A percentile compares a stretch with the other conserved stretches of the same genome.
phyloP scores from a whole-genome alignment of 2,329 filamentous ascomycete species.

The Rutstroemia sp. region DNA sequence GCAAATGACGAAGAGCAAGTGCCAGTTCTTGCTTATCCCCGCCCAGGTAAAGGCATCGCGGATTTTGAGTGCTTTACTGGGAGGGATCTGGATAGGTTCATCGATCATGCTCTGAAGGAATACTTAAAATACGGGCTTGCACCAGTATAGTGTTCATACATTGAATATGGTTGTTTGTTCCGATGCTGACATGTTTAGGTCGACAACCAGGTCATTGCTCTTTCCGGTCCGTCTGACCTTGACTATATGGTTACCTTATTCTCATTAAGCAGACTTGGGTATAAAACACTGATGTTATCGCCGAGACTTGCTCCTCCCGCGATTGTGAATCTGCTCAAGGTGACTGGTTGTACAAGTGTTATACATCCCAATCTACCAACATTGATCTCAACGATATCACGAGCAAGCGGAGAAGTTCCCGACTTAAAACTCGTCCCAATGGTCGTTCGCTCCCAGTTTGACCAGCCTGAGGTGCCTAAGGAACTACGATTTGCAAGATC shows the following conservation, averaged over 20 bases:
- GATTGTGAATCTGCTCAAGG: slow-evolving; percentile 38
- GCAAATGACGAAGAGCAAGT: slow-evolving; percentile 11
- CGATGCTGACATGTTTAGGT: not conserved
- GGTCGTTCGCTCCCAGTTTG: slow-evolving; percentile 1
- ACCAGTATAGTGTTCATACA: not conserved
- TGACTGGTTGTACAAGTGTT: slow-evolving; percentile 23
- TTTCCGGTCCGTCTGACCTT: slow-evolving; percentile 28
- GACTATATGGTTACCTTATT: slow-evolving; percentile 44
- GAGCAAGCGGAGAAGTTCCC: not conserved
- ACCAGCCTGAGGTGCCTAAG: not conserved
- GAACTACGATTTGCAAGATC: not conserved
- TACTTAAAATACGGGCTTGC: not conserved
- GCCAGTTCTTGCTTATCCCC: slow-evolving; percentile 14
- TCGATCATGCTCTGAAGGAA: slow-evolving; percentile 14
- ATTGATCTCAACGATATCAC: not conserved
- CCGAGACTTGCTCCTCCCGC: slow-evolving; percentile 44
- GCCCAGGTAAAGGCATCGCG: slow-evolving; percentile 7
- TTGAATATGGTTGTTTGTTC: not conserved
- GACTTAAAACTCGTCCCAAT: slow-evolving; percentile 1
- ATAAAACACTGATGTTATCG: slow-evolving; percentile 45
- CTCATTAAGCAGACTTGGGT: slow-evolving; percentile 44
- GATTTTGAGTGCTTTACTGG: slow-evolving; percentile 18
- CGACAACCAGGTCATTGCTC: slow-evolving; percentile 15
- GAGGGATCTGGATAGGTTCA: slow-evolving; percentile 10
- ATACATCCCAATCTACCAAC: slow-evolving; percentile 6